Conservation (phyloP, 1,284 basidiomycete species). For the Ustilago trichophora region DNA sequence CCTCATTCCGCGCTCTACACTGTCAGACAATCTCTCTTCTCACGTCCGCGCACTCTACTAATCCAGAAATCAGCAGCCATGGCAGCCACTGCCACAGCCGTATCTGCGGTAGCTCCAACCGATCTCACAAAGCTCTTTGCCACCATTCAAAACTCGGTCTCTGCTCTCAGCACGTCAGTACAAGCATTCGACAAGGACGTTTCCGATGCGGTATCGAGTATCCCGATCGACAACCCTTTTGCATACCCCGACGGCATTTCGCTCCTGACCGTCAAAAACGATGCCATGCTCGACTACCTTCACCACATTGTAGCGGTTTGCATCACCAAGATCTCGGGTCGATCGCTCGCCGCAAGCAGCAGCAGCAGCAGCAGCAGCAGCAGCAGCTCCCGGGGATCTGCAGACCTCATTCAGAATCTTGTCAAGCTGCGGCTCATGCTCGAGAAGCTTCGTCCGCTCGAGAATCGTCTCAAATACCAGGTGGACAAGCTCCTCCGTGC, state of each 20-base stretch:
- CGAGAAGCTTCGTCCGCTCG: conserved; percentile 72
- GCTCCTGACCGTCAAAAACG: conserved; percentile 85
- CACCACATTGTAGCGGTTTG: conserved; percentile 78
- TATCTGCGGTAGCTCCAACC: conserved; percentile 8
- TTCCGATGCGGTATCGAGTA: conserved; percentile 6
- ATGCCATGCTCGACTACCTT: conserved; percentile 84
- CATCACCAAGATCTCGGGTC: conserved; percentile 47
- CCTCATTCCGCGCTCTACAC: too few relatives aligned
- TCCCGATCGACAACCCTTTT: conserved; percentile 17
- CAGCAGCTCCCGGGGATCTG: conserved; percentile 3
- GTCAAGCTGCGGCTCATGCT: conserved; percentile 56
- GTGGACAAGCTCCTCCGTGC: conserved; percentile 78
- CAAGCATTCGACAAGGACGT: conserved; percentile 32
- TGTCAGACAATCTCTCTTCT: not conserved
- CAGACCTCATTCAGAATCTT: conserved; percentile 49
- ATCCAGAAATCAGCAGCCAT: conserved; percentile 11
- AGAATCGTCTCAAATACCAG: conserved; percentile 89
- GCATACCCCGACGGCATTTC: conserved; percentile 78
- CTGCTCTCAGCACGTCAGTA: conserved; percentile 31
- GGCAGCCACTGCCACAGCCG: conserved; percentile 1
- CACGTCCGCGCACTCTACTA: too few relatives aligned
- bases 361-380: conserved; percentile 8
- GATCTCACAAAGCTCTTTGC: conserved; percentile 24
- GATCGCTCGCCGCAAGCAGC: conserved; percentile 39
- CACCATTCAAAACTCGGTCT: conserved; percentile 29